A percentile compares a stretch with the other conserved stretches of the same genome.
phyloP scores from a whole-genome alignment of 2,329 filamentous ascomycete genomes.

The Pseudonectria foliicola region DNA sequence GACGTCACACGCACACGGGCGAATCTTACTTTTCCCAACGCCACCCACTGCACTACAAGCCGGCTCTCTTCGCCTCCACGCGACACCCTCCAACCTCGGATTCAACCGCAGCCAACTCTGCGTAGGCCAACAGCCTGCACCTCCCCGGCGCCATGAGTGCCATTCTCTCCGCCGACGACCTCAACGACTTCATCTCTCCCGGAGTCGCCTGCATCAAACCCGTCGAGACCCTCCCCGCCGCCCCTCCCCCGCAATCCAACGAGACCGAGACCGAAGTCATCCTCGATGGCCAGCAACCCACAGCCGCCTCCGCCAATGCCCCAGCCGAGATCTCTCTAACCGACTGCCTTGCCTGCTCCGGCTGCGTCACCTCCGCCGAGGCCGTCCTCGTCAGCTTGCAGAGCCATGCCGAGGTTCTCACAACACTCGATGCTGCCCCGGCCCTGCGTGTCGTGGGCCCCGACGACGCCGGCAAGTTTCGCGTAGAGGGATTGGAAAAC shows the following conservation, averaged over 20 bases:
- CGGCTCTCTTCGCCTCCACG: not conserved
- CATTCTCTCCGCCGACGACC: slow-evolving; percentile 90
- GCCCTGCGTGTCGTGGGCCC: slow-evolving; percentile 34
- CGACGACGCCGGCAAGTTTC: slow-evolving; percentile 26
- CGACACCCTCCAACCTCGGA: not conserved
- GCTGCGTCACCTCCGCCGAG: slow-evolving; percentile 95
- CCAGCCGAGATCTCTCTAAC: slow-evolving; percentile 92
- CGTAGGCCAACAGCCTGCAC: not conserved
- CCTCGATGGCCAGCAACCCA: slow-evolving; percentile 70
- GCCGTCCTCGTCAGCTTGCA: slow-evolving; percentile 94
- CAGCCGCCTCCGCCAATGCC: slow-evolving; percentile 46
- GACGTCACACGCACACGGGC: too few relatives aligned
- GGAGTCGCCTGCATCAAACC: slow-evolving; percentile 98
- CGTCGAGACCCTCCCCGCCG: slow-evolving; percentile 77
- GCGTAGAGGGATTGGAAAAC: slow-evolving; percentile 47
- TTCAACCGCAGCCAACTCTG: not conserved
- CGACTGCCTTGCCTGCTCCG: slow-evolving; percentile 94
- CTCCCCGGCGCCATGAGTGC: slow-evolving; percentile 66
- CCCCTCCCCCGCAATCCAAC: slow-evolving; percentile 31
- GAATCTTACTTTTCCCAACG: too few relatives aligned
- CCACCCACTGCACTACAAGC: too few relatives aligned
- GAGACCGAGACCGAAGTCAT: slow-evolving; percentile 82
- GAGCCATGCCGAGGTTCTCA: slow-evolving; percentile 85
- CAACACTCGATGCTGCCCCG: slow-evolving; percentile 64
- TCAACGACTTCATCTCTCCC: slow-evolving; percentile 98